phyloP scores from a whole-genome alignment of 2,329 filamentous ascomycete genomes.

The Xylariaceae sp. region DNA sequence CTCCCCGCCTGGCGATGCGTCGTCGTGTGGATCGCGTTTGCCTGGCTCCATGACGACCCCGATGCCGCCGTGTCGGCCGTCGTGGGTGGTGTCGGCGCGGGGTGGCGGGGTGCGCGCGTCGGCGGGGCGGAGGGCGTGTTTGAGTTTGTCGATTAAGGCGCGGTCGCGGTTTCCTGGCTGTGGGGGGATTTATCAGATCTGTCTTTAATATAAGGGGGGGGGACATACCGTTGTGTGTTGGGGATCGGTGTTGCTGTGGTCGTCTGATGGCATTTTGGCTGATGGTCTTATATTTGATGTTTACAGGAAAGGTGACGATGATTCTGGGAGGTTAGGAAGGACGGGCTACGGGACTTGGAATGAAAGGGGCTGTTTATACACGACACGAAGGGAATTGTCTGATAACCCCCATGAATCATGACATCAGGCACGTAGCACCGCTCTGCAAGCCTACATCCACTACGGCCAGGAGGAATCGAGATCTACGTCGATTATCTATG shows the following conservation, averaged over 20 bases:
- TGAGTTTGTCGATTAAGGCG: slow-evolving; percentile 16
- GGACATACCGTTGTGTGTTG: background rate
- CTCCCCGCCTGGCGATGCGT: background rate
- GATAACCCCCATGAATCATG: background rate
- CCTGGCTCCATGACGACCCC: slow-evolving; percentile 12
- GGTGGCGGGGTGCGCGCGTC: slow-evolving; percentile 1
- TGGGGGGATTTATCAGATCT: background rate
- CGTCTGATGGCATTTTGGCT: background rate
- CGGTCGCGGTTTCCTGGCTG: slow-evolving; percentile 13
- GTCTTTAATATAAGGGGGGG: background rate
- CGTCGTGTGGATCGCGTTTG: slow-evolving; percentile 11
- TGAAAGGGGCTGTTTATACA: no score
- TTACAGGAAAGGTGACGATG: no score
- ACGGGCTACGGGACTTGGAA: no score
- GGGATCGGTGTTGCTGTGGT: background rate
- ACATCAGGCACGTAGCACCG: background rate
- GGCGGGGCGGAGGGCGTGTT: slow-evolving; percentile 15
- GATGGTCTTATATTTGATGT: no score
- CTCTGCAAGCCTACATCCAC: background rate
- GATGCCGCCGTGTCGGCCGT: slow-evolving; percentile 9
- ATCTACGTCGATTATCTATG: background rate
- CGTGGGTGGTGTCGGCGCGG: slow-evolving; percentile 1
- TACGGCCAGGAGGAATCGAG: background rate
- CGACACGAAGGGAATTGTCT: background rate
- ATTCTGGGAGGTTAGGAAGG: no score